Conservation (phyloP, 768 basidiomycete species). For the Mycena leptocephala region DNA sequence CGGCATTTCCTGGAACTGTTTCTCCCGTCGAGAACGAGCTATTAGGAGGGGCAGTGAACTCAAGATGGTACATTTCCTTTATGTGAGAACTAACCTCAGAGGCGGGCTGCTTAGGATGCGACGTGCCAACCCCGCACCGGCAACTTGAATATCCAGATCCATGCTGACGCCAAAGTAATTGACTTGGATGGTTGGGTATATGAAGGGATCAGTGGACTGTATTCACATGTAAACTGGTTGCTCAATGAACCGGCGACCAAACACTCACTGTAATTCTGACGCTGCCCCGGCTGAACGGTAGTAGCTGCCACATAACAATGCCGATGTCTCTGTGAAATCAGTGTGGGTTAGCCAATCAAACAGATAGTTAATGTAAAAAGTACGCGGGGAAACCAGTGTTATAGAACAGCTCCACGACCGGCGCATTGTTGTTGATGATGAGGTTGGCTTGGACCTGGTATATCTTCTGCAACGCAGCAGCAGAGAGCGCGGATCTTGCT, state of each 20-base stretch:
- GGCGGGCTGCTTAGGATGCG: conserved; percentile 58
- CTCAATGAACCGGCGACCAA: conserved; percentile 55
- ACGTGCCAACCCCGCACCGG: conserved; percentile 60
- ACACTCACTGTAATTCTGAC: conserved; percentile 43
- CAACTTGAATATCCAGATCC: conserved; percentile 68
- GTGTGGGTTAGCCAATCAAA: conserved; percentile 3
- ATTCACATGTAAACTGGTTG: no score
- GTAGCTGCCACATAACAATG: conserved; percentile 66
- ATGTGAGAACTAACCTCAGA: conserved; percentile 54
- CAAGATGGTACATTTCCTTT: not conserved
- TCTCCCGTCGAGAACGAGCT: not conserved
- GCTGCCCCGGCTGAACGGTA: conserved; percentile 68
- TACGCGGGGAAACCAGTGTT: conserved; percentile 64
- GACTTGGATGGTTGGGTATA: no score
- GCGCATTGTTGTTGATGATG: no score
- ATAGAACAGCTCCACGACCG: conserved; percentile 65
- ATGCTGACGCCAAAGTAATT: conserved; percentile 65
- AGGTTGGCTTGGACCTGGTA: no score
- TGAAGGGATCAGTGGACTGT: no score
- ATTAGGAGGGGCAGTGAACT: not conserved
- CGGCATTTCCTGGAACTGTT: conserved; percentile 58
- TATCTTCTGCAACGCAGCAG: conserved; percentile 58
- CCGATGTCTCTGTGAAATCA: conserved; percentile 61
- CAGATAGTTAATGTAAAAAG: not conserved
- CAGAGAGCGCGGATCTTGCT: conserved; percentile 51